Conservation (phyloP, 1,139 yeast species). For the Magnusiomyces sp. region DNA sequence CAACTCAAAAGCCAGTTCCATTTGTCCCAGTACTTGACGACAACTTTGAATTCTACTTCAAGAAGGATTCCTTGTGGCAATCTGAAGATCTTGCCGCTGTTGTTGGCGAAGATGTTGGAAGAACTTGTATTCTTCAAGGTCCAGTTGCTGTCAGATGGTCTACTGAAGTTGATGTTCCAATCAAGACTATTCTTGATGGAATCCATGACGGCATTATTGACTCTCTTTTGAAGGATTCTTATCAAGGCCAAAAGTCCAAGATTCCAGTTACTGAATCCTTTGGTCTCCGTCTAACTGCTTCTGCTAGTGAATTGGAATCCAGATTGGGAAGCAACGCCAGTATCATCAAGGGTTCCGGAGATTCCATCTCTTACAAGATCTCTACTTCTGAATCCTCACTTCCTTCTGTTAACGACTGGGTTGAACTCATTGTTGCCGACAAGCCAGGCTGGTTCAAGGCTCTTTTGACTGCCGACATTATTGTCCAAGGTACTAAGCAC, state of each 20-base stretch:
- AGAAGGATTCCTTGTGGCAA: slow-evolving; percentile 98
- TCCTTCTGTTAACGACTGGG: slow-evolving; percentile 51
- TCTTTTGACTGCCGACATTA: slow-evolving; percentile 64
- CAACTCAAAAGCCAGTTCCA: slow-evolving; percentile 94
- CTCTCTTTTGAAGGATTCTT: slow-evolving; percentile 58
- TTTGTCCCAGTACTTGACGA: slow-evolving; percentile 93
- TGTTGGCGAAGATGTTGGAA: slow-evolving; percentile 90
- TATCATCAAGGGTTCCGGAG: slow-evolving; percentile 31
- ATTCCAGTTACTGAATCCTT: slow-evolving; percentile 89
- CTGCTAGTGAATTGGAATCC: slow-evolving; percentile 33
- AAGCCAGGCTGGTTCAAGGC: slow-evolving; percentile 87
- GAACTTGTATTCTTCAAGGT: slow-evolving; percentile 97
- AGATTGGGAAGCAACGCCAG: slow-evolving; percentile 28
- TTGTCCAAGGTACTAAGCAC: slow-evolving; percentile 80
- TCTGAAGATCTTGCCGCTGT: slow-evolving; percentile 95
- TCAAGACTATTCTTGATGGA: slow-evolving; percentile 77
- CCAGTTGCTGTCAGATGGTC: slow-evolving; percentile 97
- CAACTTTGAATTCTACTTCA: slow-evolving; percentile 90
- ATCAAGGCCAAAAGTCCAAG: slow-evolving; percentile 56
- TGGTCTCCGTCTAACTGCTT: slow-evolving; percentile 47
- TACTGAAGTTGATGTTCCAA: slow-evolving; percentile 81
- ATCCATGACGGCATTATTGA: slow-evolving; percentile 86
- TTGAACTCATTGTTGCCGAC: slow-evolving; percentile 70
- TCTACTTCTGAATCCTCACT: slow-evolving; percentile 30
- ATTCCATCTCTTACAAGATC: slow-evolving; percentile 42